Conservation (phyloP, 179 eudicot species). For the Carnegiea gigantea region DNA sequence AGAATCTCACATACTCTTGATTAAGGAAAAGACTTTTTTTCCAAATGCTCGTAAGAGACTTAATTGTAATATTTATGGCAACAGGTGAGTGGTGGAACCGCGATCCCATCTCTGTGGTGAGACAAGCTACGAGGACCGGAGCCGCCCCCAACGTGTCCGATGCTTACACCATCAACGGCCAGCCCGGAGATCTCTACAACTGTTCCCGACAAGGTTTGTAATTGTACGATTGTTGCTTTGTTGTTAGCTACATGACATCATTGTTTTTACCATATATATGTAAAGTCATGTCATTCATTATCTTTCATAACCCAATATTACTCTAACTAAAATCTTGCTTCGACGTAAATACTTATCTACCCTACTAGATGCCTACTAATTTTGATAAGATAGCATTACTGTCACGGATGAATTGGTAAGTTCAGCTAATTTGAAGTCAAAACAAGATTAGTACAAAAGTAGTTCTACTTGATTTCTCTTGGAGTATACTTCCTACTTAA, state of each 20-base stretch:
- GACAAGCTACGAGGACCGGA: constrained; percentile 75
- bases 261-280: background rate
- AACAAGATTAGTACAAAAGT: no score
- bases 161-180: constrained; percentile 90
- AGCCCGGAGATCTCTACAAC: constrained; percentile 81
- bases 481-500: no score
- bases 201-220: constrained; percentile 72
- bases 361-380: background rate
- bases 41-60: background rate
- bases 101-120: constrained; percentile 56
- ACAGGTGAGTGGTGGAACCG: constrained; percentile 94
- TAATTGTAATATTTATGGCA: background rate
- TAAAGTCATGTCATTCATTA: background rate
- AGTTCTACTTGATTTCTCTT: no score
- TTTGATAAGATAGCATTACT: background rate
- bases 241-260: background rate
- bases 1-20: background rate
- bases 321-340: constrained; percentile 7
- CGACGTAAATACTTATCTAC: background rate
- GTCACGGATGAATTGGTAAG: background rate
- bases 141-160: constrained; percentile 78
- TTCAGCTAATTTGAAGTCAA: no score
- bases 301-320: background rate
- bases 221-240: background rate
- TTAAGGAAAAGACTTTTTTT: background rate